A percentile compares a stretch with the other conserved stretches of the same genome.
Evolutionary conservation across 306 rosid genomes (phyloP).

Genomic region (Neltuma alba): DNA sequence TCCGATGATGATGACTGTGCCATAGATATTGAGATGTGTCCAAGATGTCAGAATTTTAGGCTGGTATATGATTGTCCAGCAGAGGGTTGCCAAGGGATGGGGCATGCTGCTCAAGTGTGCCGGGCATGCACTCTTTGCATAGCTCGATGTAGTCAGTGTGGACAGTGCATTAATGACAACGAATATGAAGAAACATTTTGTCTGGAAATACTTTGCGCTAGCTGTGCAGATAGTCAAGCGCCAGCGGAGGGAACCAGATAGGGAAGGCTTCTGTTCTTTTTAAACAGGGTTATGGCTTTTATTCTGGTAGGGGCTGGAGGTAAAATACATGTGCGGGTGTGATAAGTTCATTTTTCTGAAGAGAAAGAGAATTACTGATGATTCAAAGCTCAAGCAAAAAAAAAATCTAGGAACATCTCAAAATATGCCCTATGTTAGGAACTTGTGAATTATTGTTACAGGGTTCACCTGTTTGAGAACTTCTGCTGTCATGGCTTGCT

Average conservation of each 20-base stretch:
- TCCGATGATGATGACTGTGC: slow-evolving; percentile 64
- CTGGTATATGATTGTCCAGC: slow-evolving; percentile 81
- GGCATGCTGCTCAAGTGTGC: slow-evolving; percentile 51
- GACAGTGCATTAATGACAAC: slow-evolving; percentile 66
- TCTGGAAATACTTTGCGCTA: slow-evolving; percentile 65
- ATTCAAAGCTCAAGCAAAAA: slow-evolving; percentile 5
- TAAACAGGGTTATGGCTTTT: slow-evolving; percentile 30
- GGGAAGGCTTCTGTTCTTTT: slow-evolving; percentile 23
- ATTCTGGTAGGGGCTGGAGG: slow-evolving; percentile 34
- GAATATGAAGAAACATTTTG: slow-evolving; percentile 83
- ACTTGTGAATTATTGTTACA: slow-evolving; percentile 7
- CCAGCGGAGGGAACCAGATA: slow-evolving; percentile 34
- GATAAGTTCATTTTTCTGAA: slow-evolving; percentile 12
- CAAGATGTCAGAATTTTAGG: slow-evolving; percentile 69
- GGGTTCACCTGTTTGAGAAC: slow-evolving; percentile 10
- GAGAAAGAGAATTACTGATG: slow-evolving; percentile 25
- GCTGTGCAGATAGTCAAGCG: slow-evolving; percentile 43
- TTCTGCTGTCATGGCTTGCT: slow-evolving; percentile 17
- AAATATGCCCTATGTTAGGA: slow-evolving; percentile 6
- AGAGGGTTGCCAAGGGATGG: slow-evolving; percentile 59
- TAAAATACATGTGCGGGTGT: not conserved
- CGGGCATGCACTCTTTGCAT: slow-evolving; percentile 79
- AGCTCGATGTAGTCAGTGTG: slow-evolving; percentile 69
- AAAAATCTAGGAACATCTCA: slow-evolving; percentile 1
- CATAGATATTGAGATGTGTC: slow-evolving; percentile 72